phyloP scores from a whole-genome alignment of 2,329 filamentous ascomycete species.

The Xylariomycetidae sp. region DNA sequence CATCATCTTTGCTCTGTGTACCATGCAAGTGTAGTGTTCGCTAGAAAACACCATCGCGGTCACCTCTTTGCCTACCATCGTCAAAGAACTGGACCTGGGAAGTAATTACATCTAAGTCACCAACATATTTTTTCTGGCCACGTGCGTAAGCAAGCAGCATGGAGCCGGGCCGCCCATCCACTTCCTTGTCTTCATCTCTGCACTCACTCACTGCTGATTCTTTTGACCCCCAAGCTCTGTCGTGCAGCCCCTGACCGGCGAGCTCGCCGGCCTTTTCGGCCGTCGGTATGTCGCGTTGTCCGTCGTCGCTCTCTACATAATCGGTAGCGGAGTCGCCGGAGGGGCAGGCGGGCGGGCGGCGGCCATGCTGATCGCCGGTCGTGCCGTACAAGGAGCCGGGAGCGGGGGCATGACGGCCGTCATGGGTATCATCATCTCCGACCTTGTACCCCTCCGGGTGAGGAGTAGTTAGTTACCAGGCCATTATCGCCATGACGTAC shows the following conservation, averaged over 20 bases:
- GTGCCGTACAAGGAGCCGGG: constrained; percentile 44
- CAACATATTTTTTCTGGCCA: constrained; percentile 4
- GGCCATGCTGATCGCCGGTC: constrained; percentile 43
- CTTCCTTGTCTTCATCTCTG: too few relatives aligned
- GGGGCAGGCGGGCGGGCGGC: background rate
- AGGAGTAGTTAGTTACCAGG: constrained; percentile 9
- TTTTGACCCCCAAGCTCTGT: constrained; percentile 1
- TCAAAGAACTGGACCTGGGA: constrained; percentile 13
- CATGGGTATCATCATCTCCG: constrained; percentile 20
- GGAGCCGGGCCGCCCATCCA: too few relatives aligned
- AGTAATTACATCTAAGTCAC: constrained; percentile 4
- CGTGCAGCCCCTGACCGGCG: constrained; percentile 2
- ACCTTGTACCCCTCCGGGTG: constrained; percentile 14
- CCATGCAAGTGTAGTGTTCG: constrained; percentile 15
- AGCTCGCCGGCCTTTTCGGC: constrained; percentile 3
- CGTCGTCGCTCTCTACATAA: constrained; percentile 2
- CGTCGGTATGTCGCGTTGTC: constrained; percentile 2
- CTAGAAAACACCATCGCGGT: constrained; percentile 24
- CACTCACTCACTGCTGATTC: background rate
- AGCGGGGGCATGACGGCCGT: constrained; percentile 29
- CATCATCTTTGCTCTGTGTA: constrained; percentile 15
- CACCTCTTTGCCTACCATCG: constrained; percentile 21
- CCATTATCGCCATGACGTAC: constrained; percentile 10
- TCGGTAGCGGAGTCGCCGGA: constrained; percentile 1
- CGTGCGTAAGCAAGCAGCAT: too few relatives aligned